Evolutionary conservation across 805 yeast genomes (phyloP).

Genomic region (Wickerhamiella dianesei): DNA sequence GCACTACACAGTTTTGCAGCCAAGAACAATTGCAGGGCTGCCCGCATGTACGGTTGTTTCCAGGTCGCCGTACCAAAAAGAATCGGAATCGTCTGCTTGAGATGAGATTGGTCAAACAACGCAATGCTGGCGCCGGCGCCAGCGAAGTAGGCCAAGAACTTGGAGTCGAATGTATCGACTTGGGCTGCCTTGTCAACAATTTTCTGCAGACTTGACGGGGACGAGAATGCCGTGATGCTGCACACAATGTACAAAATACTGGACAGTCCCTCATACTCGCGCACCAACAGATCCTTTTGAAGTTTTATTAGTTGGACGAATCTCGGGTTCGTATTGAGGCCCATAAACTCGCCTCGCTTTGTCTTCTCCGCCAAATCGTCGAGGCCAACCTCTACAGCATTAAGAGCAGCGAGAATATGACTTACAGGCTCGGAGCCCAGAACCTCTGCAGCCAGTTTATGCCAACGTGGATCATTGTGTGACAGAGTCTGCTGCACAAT

Average conservation of each 20-base stretch:
- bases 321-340: conserved; percentile 29
- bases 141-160: conserved; percentile 43
- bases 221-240: conserved; percentile 27
- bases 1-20: conserved; percentile 11
- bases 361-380: conserved; percentile 36
- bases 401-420: conserved; percentile 41
- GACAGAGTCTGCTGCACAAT: neutral
- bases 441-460: neutral
- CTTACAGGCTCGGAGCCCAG: conserved; percentile 24
- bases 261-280: conserved; percentile 59
- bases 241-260: conserved; percentile 43
- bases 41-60: conserved; percentile 20
- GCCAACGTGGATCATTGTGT: conserved; percentile 14
- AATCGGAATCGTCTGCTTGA: neutral
- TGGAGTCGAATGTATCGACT: conserved; percentile 47
- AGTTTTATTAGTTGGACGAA: conserved; percentile 39
- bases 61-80: conserved; percentile 9
- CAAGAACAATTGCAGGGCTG: conserved; percentile 19
- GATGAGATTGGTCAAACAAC: neutral
- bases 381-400: conserved; percentile 43
- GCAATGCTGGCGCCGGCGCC: conserved; percentile 29
- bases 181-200: conserved; percentile 35
- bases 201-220: conserved; percentile 27
- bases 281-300: conserved; percentile 48
- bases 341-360: conserved; percentile 41